These are phyloP conservation scores for Penicillium palitans DNA, from an alignment of 2,329 filamentous ascomycete genomes.

Conservation along the genomic window DNA sequence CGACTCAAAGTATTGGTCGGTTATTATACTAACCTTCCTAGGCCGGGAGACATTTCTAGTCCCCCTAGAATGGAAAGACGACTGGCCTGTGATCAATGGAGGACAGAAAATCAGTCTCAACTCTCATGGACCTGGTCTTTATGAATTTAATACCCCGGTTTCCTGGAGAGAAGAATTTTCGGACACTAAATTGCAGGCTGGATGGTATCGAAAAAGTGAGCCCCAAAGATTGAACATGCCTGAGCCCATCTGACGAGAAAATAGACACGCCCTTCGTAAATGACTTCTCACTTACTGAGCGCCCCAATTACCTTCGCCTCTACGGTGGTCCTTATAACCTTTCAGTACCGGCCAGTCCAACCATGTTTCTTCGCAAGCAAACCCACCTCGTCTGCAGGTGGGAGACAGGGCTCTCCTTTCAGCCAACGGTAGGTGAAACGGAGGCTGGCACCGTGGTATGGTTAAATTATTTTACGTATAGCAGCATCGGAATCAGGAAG, in stretches of 20 bases:
- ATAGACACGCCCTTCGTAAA: conserved; percentile 51
- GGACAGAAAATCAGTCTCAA: conserved; percentile 47
- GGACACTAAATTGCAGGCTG: conserved; percentile 25
- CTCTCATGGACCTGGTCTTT: conserved; percentile 22
- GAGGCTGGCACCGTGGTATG: conserved; percentile 58
- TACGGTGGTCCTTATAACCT: conserved; percentile 56
- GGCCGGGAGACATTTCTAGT: conserved; percentile 55
- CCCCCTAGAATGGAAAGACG: conserved; percentile 51
- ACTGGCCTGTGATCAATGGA: conserved; percentile 55
- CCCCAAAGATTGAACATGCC: conserved; percentile 3
- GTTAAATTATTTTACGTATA: conserved; percentile 54
- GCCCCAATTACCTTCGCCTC: conserved; percentile 48
- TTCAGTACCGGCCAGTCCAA: conserved; percentile 52
- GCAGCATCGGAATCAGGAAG: conserved; percentile 43
- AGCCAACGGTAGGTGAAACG: conserved; percentile 43
- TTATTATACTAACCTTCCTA: conserved; percentile 13
- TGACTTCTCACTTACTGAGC: conserved; percentile 50
- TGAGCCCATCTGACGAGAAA: conserved; percentile 1
- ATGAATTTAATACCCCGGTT: conserved; percentile 15
- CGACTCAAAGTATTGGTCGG: neutral
- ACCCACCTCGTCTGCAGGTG: conserved; percentile 47
- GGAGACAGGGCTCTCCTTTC: conserved; percentile 49
- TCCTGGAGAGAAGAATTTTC: conserved; percentile 42
- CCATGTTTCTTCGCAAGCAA: conserved; percentile 58
- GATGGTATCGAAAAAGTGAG: conserved; percentile 46